phyloP scores from a whole-genome alignment of 805 yeast species.

The Kodamaea lidongshanica region DNA sequence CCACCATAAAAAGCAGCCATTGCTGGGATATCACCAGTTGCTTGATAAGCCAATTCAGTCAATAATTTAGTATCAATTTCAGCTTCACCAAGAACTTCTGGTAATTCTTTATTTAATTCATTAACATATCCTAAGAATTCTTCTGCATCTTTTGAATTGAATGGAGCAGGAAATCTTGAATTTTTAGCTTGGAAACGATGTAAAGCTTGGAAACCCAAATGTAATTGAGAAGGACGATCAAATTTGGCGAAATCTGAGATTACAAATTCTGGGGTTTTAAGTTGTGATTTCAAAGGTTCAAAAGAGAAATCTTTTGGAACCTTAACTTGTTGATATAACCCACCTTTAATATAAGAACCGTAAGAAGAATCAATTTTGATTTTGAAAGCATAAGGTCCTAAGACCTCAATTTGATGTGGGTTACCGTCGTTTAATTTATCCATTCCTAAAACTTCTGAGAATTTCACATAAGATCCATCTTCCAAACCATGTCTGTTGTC shows the following conservation, averaged over 20 bases:
- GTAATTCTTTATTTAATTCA: slow-evolving; percentile 51
- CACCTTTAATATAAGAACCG: slow-evolving; percentile 75
- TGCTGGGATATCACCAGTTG: slow-evolving; percentile 89
- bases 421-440: slow-evolving; percentile 66
- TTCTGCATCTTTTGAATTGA: slow-evolving; percentile 65
- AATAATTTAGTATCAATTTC: slow-evolving; percentile 59
- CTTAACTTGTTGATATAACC: slow-evolving; percentile 88
- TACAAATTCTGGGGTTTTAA: slow-evolving; percentile 70
- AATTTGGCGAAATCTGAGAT: slow-evolving; percentile 90
- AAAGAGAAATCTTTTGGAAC: slow-evolving; percentile 63
- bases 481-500: slow-evolving; percentile 90
- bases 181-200: slow-evolving; percentile 63
- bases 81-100: slow-evolving; percentile 48
- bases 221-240: slow-evolving; percentile 86
- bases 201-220: slow-evolving; percentile 86
- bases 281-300: slow-evolving; percentile 57
- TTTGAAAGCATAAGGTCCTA: slow-evolving; percentile 92
- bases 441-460: slow-evolving; percentile 79
- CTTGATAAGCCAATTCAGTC: slow-evolving; percentile 71
- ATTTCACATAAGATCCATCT: slow-evolving; percentile 86
- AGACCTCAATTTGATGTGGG: slow-evolving; percentile 69
- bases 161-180: slow-evolving; percentile 71
- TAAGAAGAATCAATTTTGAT: slow-evolving; percentile 49
- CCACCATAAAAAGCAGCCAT: slow-evolving; percentile 90
- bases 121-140: slow-evolving; percentile 56